Percentiles rank a stretch among this genome's conserved stretches.
These are phyloP conservation scores for Neurospora sp. DNA, from an alignment of 495 filamentous ascomycete species.

Conservation along the genomic window DNA sequence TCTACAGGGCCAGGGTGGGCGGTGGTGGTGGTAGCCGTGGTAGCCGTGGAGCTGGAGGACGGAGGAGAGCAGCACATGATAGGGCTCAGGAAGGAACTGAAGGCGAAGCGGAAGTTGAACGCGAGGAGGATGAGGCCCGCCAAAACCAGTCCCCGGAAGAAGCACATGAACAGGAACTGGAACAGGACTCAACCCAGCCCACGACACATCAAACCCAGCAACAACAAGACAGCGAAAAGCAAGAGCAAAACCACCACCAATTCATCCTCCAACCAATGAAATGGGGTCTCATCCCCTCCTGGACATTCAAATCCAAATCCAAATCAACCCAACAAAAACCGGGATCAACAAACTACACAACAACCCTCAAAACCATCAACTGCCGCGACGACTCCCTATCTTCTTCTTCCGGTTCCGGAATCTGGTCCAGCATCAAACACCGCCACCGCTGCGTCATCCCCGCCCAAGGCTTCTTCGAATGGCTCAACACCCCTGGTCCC, in stretches of 20 bases:
- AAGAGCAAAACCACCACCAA: slow-evolving; percentile 8
- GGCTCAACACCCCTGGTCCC: slow-evolving; percentile 61
- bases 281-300: slow-evolving; percentile 54
- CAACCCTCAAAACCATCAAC: slow-evolving; percentile 82
- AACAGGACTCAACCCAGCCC: neutral
- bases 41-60: neutral
- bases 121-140: slow-evolving; percentile 6
- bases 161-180: neutral
- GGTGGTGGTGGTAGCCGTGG: slow-evolving; percentile 39
- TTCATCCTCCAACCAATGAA: slow-evolving; percentile 89
- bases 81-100: slow-evolving; percentile 5
- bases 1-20: slow-evolving; percentile 70
- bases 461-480: slow-evolving; percentile 93
- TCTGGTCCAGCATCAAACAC: slow-evolving; percentile 89
- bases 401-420: slow-evolving; percentile 62
- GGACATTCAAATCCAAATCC: slow-evolving; percentile 12
- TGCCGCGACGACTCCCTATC: slow-evolving; percentile 83
- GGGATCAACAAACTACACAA: slow-evolving; percentile 45
- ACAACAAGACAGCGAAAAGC: neutral
- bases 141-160: neutral
- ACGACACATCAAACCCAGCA: slow-evolving; percentile 1
- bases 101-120: slow-evolving; percentile 6
- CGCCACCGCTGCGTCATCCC: slow-evolving; percentile 79
- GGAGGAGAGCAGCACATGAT: slow-evolving; percentile 3
- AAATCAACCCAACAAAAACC: slow-evolving; percentile 22